Conservation (phyloP, 768 basidiomycete species). For the Leccinum arenicola region DNA sequence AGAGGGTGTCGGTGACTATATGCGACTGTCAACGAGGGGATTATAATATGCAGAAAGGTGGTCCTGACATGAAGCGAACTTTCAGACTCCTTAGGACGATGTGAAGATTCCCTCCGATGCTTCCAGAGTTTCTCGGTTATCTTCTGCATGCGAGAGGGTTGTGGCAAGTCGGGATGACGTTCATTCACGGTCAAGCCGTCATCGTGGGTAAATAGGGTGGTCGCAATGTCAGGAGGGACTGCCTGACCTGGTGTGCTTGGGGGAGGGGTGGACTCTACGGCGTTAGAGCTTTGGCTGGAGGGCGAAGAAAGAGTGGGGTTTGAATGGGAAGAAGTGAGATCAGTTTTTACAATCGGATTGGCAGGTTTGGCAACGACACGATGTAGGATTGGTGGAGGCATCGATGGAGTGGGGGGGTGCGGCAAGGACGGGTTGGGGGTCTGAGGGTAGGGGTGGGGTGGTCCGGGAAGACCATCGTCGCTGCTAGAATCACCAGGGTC, state of each 20-base stretch:
- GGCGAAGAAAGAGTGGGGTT: conserved; percentile 68
- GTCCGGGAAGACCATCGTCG: conserved; percentile 33
- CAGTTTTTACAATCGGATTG: conserved; percentile 35
- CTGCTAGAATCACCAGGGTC: conserved; percentile 46
- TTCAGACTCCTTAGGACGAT: conserved; percentile 28
- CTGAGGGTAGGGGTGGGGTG: conserved; percentile 15
- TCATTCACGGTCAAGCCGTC: conserved; percentile 33
- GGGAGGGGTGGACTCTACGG: conserved; percentile 67
- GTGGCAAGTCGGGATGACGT: conserved; percentile 26
- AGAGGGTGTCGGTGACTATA: conserved; percentile 31
- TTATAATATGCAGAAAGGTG: conserved; percentile 3
- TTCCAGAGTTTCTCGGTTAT: conserved; percentile 27
- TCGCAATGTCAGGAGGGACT: conserved; percentile 40
- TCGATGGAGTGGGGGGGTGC: conserved; percentile 26
- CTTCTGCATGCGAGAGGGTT: conserved; percentile 33
- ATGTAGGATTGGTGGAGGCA: conserved; percentile 18
- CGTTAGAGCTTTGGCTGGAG: conserved; percentile 61
- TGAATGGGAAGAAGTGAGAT: conserved; percentile 37
- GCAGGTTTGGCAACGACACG: conserved; percentile 19
- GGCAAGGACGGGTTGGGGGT: conserved; percentile 26
- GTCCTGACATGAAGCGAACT: conserved; percentile 25
- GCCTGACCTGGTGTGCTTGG: conserved; percentile 61
- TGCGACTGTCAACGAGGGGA: conserved; percentile 12
- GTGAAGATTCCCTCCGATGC: conserved; percentile 28
- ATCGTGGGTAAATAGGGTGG: conserved; percentile 37